These are phyloP conservation scores for Sicyos baderoa DNA, from an alignment of 306 rosid species.

Conservation along the genomic window DNA sequence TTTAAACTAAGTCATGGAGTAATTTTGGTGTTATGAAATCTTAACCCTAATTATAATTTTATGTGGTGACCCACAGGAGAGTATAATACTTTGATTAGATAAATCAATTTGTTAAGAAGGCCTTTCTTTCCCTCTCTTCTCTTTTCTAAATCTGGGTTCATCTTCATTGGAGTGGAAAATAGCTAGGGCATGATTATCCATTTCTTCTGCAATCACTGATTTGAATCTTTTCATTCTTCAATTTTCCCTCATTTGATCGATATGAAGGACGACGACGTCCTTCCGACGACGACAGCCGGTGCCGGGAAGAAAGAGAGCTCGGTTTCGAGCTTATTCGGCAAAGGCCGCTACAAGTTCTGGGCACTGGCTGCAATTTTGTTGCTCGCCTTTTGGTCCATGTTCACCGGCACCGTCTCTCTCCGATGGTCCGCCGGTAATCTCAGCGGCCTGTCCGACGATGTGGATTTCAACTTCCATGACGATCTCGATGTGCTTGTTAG, in stretches of 20 bases:
- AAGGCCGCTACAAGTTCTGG: constrained; percentile 89
- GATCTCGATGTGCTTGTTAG: constrained; percentile 94
- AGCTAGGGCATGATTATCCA: background rate
- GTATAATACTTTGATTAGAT: background rate
- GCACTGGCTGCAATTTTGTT: constrained; percentile 85
- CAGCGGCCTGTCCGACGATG: constrained; percentile 50
- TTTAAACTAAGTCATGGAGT: no score
- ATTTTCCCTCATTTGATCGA: constrained; percentile 23
- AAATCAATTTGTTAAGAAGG: background rate
- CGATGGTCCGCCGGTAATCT: constrained; percentile 85
- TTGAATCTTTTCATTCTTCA: background rate
- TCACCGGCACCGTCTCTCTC: constrained; percentile 92
- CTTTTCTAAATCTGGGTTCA: constrained; percentile 6
- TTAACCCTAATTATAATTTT: background rate
- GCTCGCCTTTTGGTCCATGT: constrained; percentile 96
- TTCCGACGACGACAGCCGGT: constrained; percentile 53
- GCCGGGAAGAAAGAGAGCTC: constrained; percentile 47
- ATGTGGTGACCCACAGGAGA: no score
- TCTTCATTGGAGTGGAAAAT: background rate
- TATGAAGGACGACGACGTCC: constrained; percentile 84
- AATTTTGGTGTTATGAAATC: background rate
- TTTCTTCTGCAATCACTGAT: background rate
- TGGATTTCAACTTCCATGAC: constrained; percentile 59
- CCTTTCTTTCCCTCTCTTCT: background rate
- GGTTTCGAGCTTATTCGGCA: constrained; percentile 54